phyloP scores from a whole-genome alignment of 2,329 filamentous ascomycete species.

The Cryphonectria japonica region DNA sequence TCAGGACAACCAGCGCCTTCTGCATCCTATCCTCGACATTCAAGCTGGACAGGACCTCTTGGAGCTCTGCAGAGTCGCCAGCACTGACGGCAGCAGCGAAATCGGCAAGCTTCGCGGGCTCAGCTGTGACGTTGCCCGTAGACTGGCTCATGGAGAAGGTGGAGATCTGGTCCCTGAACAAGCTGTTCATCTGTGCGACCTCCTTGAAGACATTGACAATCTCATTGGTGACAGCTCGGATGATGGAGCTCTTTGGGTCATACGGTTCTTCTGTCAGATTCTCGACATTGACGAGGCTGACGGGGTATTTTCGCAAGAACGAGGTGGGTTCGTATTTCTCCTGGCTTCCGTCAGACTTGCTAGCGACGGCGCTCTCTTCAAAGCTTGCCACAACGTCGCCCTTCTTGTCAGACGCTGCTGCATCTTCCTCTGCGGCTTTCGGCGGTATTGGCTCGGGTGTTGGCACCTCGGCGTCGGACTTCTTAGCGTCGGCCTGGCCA shows the following conservation, averaged over 20 bases:
- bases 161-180: conserved; percentile 96
- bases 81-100: conserved; percentile 97
- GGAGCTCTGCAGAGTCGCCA: conserved; percentile 87
- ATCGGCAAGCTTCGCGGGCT: conserved; percentile 92
- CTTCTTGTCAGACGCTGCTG: conserved; percentile 66
- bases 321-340: conserved; percentile 82
- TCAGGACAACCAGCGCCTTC: conserved; percentile 88
- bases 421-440: conserved; percentile 57
- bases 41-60: conserved; percentile 85
- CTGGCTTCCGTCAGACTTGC: conserved; percentile 53
- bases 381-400: conserved; percentile 97
- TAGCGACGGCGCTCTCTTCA: conserved; percentile 75
- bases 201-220: conserved; percentile 99
- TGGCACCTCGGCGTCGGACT: conserved; percentile 53
- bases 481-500: conserved; percentile 53
- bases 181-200: conserved; percentile 87
- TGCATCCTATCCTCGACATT: conserved; percentile 91
- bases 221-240: conserved; percentile 92
- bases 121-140: conserved; percentile 90
- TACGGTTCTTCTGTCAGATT: conserved; percentile 88
- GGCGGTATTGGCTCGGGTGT: conserved; percentile 62
- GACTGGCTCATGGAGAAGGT: conserved; percentile 96
- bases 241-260: conserved; percentile 86
- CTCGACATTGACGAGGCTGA: conserved; percentile 94
- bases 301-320: conserved; percentile 87